Percentiles rank a stretch among this genome's conserved stretches.
phyloP scores from a whole-genome alignment of 1,139 yeast genomes.

The Debaryomycetaceae sp. region DNA sequence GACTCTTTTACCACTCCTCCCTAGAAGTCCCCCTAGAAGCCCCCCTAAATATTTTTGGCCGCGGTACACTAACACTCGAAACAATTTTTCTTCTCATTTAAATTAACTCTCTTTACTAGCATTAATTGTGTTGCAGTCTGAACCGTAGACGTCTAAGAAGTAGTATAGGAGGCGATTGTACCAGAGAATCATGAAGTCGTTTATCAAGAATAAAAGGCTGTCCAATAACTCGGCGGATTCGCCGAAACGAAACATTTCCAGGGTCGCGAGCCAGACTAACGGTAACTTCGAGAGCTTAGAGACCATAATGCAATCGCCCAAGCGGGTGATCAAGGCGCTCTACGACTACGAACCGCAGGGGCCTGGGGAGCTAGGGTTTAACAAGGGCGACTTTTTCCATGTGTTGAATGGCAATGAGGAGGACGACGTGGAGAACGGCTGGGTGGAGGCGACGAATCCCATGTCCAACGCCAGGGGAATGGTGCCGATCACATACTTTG shows the following conservation, averaged over 20 bases:
- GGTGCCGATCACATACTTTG: constrained; percentile 85
- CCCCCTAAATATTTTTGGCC: neutral
- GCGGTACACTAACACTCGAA: neutral
- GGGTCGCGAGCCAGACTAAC: constrained; percentile 22
- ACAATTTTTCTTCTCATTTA: neutral
- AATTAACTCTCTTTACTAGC: neutral
- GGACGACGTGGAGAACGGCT: constrained; percentile 46
- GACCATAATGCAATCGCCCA: constrained; percentile 51
- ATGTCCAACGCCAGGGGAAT: constrained; percentile 72
- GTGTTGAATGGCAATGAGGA: constrained; percentile 53
- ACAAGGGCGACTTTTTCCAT: constrained; percentile 85
- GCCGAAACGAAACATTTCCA: constrained; percentile 35
- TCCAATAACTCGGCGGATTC: constrained; percentile 30
- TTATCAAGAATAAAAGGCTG: constrained; percentile 43
- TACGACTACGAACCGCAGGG: constrained; percentile 77
- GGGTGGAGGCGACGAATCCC: constrained; percentile 92
- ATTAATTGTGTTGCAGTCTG: neutral
- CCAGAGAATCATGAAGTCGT: constrained; percentile 30
- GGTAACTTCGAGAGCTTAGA: constrained; percentile 8
- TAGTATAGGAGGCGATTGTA: neutral
- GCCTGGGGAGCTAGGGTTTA: constrained; percentile 75
- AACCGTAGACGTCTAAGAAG: neutral
- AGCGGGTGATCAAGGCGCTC: constrained; percentile 79
- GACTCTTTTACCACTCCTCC: too few relatives aligned
- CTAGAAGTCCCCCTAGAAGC: too few relatives aligned